Percentiles rank a stretch among this genome's conserved stretches.
Evolutionary conservation across 139 green algal genomes (phyloP).

Genomic region (Protoeuglena noctilucae): DNA sequence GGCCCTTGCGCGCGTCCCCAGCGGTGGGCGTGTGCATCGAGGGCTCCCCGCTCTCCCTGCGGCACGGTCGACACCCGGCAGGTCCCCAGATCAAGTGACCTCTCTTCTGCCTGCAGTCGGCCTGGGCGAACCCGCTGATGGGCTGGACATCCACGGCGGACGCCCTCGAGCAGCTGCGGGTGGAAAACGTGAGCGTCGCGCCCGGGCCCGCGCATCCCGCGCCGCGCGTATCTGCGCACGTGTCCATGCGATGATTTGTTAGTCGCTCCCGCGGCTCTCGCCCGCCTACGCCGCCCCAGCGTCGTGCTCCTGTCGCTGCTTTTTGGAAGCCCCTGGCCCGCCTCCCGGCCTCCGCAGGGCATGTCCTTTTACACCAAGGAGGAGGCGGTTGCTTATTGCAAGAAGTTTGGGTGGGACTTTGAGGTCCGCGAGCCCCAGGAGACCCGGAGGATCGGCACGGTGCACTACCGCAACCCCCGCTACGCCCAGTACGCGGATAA

Average conservation of each 20-base stretch:
- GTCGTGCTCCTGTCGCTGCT: not conserved
- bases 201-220: conserved; percentile 10
- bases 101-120: too few species aligned
- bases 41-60: too few species aligned
- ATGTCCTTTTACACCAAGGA: conserved; percentile 49
- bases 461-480: conserved; percentile 31
- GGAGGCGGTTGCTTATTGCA: conserved; percentile 40
- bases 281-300: conserved; percentile 20
- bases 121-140: conserved; percentile 92
- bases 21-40: too few species aligned
- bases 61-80: too few species aligned
- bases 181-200: conserved; percentile 29
- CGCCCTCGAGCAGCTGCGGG: conserved; percentile 31
- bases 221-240: not conserved
- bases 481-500: conserved; percentile 61
- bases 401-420: conserved; percentile 45
- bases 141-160: conserved; percentile 93
- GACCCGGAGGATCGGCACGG: too few species aligned
- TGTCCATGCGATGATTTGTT: not conserved
- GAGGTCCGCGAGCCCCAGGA: conserved; percentile 43
- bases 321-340: conserved; percentile 12
- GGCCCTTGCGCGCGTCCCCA: too few species aligned
- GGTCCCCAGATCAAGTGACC: too few species aligned
- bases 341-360: too few species aligned
- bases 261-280: conserved; percentile 39